Evolutionary conservation across 306 rosid genomes (phyloP), one percentile per base, ranked within the genome.

Genomic region (Fragaria vesca): DNA sequence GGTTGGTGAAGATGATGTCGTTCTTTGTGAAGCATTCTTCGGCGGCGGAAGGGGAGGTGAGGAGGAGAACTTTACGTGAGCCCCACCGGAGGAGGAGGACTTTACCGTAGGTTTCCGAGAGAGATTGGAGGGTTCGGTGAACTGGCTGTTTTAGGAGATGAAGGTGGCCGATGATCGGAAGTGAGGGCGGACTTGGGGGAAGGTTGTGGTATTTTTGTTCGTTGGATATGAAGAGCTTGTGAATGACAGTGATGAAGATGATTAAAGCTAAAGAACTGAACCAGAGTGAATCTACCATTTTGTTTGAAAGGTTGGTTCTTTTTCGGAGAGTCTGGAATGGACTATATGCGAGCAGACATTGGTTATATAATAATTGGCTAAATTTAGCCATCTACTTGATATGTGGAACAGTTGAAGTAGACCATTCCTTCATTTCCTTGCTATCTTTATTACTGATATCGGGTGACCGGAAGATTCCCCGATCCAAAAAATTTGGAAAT

Each of bases 141-240:
- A 74, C 36, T 7, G 86, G 88, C 26, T 78, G 50, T 30, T 77
- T 77, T 3, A 84, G 51, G 3, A 84, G 90, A 67, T 84, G 88
- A 46, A 87, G 86, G 48, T 87, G 90, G 17, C 90, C 90, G 6
- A 84, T 82, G 15, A 84, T 6, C 0, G 83, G 88, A 2, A 84
- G 70, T 12, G 75, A 61, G 0, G 75, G 81, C 0, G 82, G 87
- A 4, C 82, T 69, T 1, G 84, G 87, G 10, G 87, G 85, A 0
- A 73, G 82, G 36, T 43, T 81, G 13, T 73, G 50, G 46, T 24
- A 24, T 26, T 71, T 63, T 18, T 43, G 60, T 38, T 4, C 30
- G 11, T 45, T 34, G 6, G 13, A 47, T 40, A 9, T 8, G 54
- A 15, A 20, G 34, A 36, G 26, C 28, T 71, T 62, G 57, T 32